phyloP scores from a whole-genome alignment of 2,329 filamentous ascomycete species.

The Penicillium hordei region DNA sequence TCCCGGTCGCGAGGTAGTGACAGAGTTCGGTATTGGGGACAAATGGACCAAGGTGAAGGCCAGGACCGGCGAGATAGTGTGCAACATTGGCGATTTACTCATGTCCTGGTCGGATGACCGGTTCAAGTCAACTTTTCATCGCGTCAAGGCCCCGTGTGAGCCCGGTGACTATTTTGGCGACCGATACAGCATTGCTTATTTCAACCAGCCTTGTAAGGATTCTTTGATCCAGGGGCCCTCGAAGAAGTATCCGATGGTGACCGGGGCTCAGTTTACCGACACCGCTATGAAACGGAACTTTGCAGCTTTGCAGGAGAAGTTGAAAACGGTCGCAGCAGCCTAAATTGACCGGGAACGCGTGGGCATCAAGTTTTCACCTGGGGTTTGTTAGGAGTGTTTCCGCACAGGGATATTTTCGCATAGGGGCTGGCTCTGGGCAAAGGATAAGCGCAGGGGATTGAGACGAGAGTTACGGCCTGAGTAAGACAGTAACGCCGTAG shows the following conservation, averaged over 20 bases:
- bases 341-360: constrained; percentile 2
- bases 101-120: constrained; percentile 68
- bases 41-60: constrained; percentile 64
- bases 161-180: constrained; percentile 57
- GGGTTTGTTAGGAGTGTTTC: constrained; percentile 7
- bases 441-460: not conserved
- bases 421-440: constrained; percentile 1
- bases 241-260: constrained; percentile 63
- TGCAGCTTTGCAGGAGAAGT: constrained; percentile 52
- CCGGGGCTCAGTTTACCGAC: constrained; percentile 60
- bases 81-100: constrained; percentile 65
- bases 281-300: constrained; percentile 59
- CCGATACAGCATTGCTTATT: constrained; percentile 65
- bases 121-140: constrained; percentile 66
- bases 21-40: constrained; percentile 59
- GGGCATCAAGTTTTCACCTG: constrained; percentile 1
- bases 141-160: constrained; percentile 61
- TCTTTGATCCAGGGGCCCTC: constrained; percentile 59
- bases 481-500: constrained; percentile 9
- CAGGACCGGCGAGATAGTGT: constrained; percentile 56
- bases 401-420: constrained; percentile 18
- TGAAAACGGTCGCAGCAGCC: constrained; percentile 31
- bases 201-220: constrained; percentile 63
- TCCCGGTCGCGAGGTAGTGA: constrained; percentile 61
- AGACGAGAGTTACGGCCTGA: constrained; percentile 6